Base-by-base conservation (phyloP, 2,329 filamentous ascomycete genomes). In the Orbilia oligospora region DNA sequence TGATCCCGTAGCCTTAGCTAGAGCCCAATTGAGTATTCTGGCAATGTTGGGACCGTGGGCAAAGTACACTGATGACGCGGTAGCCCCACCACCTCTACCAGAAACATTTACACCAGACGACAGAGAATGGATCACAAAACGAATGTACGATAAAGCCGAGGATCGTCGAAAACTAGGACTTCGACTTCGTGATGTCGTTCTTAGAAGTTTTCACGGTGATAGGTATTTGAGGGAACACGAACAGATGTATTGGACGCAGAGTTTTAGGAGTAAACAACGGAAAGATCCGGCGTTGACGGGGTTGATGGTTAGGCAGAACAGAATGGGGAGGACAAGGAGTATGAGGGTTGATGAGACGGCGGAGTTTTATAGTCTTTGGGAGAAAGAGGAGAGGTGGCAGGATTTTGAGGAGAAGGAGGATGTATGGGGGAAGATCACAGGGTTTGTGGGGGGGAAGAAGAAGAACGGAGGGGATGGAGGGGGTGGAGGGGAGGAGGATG, bases 41-140 rank as follows among this genome's bases (percentile, higher is more conserved):
- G 88, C 87, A 5, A 87, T 91, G 85, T 84, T 90, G 0, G 89
- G 88, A 3, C 87, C 90, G 81, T 91, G 89, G 89, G 85, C 86
- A 67, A 84, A 87, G 61, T 90, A 89, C 81, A 87, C 88, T 2
- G 87, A 88, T 0, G 89, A 90, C 79, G 81, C 81, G 3, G 84
- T 84, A 2, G 84, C 12, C 81, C 83, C 24, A 85, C 84, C 86
- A 12, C 81, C 86, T 1, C 84, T 88, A 2, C 86, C 87, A 22
- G 86, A 88, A 49, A 85, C 86, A 5, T 87, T 88, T 0, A 87
- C 85, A 8, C 82, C 83, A 0, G 83, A 86, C 5, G 88, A 90
- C 51, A 88, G 90, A 16, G 84, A 86, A 30, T 84, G 84, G 81
- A 88, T 90, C 80, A 88, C 87, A 0, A 83, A 84, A 55, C 86